A percentile compares a stretch with the other conserved stretches of the same genome.
These are phyloP conservation scores for Thraustochytrium sp. DNA, from an alignment of 352 stramenopile species.

Conservation along the genomic window DNA sequence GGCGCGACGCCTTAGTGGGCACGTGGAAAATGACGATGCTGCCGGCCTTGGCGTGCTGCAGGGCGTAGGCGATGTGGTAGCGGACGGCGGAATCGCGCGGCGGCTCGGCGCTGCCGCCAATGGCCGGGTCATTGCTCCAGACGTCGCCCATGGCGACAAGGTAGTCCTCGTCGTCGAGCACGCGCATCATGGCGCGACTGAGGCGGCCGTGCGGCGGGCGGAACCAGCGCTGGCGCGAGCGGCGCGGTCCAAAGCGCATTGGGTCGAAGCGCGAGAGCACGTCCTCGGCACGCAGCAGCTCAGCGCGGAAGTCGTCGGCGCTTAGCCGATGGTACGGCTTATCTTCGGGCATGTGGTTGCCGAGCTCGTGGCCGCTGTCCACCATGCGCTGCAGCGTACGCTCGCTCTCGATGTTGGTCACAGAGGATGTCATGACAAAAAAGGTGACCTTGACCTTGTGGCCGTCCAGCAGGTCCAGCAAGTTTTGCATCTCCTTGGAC, in stretches of 20 bases:
- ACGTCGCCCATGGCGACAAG: not conserved
- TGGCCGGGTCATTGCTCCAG: not conserved
- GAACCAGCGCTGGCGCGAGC: not conserved
- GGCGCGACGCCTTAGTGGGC: not conserved
- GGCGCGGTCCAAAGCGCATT: not conserved
- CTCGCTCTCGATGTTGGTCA: not conserved
- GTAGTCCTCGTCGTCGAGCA: conserved; percentile 21
- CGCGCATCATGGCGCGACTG: conserved; percentile 2
- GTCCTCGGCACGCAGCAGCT: not conserved
- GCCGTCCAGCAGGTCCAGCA: not conserved
- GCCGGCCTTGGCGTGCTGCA: not conserved
- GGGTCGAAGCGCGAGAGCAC: conserved; percentile 14
- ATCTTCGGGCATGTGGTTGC: conserved; percentile 36
- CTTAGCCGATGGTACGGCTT: conserved; percentile 15
- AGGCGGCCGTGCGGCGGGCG: not conserved
- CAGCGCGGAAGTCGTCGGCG: not conserved
- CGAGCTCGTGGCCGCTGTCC: conserved; percentile 1
- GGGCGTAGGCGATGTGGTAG: not conserved
- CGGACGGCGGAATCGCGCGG: not conserved
- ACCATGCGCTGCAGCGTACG: conserved; percentile 7
- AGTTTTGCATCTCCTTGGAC: conserved; percentile 21
- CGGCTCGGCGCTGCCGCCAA: not conserved
- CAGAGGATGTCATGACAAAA: not conserved
- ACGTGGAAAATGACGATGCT: conserved; percentile 32
- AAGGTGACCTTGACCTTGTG: conserved; percentile 15